Percentiles rank a stretch among this genome's conserved stretches.
phyloP scores from a whole-genome alignment of 2,329 filamentous ascomycete genomes.

The Diplodia intermedia region DNA sequence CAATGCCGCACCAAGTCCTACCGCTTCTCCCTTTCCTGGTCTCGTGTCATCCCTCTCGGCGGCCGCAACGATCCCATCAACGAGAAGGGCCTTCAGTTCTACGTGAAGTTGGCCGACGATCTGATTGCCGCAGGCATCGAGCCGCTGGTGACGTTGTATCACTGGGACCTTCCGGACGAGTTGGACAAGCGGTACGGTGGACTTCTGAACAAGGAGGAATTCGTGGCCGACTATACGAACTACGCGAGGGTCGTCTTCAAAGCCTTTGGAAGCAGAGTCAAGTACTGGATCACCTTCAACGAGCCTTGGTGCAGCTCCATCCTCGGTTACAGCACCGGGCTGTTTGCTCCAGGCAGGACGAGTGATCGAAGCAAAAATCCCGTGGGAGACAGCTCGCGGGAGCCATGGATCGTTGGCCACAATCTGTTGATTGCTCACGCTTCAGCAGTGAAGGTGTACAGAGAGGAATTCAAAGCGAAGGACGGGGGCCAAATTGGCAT shows the following conservation, averaged over 20 bases:
- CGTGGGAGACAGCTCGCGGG: slow-evolving; percentile 75
- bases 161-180: slow-evolving; percentile 62
- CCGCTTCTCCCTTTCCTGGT: slow-evolving; percentile 49
- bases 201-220: slow-evolving; percentile 80
- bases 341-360: slow-evolving; percentile 82
- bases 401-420: slow-evolving; percentile 85
- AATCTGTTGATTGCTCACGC: slow-evolving; percentile 81
- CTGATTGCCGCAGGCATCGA: slow-evolving; percentile 47
- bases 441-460: slow-evolving; percentile 79
- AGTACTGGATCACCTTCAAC: slow-evolving; percentile 91
- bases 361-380: slow-evolving; percentile 75
- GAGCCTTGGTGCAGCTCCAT: slow-evolving; percentile 87
- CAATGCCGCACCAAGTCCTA: slow-evolving; percentile 70
- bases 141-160: slow-evolving; percentile 50
- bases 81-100: slow-evolving; percentile 46
- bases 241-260: slow-evolving; percentile 80
- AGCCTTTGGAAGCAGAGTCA: slow-evolving; percentile 74
- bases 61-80: slow-evolving; percentile 65
- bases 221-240: slow-evolving; percentile 78
- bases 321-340: slow-evolving; percentile 77
- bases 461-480: slow-evolving; percentile 78
- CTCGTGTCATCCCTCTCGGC: slow-evolving; percentile 49
- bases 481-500: slow-evolving; percentile 83
- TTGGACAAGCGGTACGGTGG: slow-evolving; percentile 83
- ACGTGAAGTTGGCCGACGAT: slow-evolving; percentile 49